Evolutionary conservation across 2,329 filamentous ascomycete species (phyloP), one percentile per base, ranked within the genome.

Genomic region (Aspergillus amoenus): DNA sequence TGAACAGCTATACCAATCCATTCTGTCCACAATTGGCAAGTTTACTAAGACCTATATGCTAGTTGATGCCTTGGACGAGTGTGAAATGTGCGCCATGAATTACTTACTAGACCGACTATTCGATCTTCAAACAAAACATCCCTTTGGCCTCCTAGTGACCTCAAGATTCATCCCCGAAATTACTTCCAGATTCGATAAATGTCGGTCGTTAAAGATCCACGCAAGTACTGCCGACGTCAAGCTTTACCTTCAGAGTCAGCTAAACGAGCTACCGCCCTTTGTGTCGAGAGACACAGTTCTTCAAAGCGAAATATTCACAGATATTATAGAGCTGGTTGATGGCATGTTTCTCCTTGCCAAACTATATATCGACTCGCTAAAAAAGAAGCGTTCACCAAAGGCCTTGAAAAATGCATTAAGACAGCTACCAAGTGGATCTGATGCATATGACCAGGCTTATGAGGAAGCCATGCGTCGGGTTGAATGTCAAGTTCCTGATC

Each of bases 371-470:
- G 54, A 64, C n/a, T 64, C 59, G n/a, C 34, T 67, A 15, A 24
- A 42, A 15, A 39, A 40, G 6, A 62, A 53, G 47, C 55, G 21
- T 9, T 52, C 56, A 12, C 43, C 40, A 2, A 76, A 74, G 46
- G 65, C 63, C 1, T 56, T 49, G 9, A 44, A 21, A 15, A 32
- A 24, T 13, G 66, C 70, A 2, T 58, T 81, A 2, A 8, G 48
- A 27, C 66, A 58, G 0, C 61, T 80, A 0, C 57, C 67, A 0
- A 71, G 42, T n/a, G 72, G 72, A 15, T 63, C 64, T 4, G 9
- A 42, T 18, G 52, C 44, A 7, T 34, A 41, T 21, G 18, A 55
- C 18, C n/a, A 15, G 5, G 45, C 53, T 15, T 53, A 59, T n/a
- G 37, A 43, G 18, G 37, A 48, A 27, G 50, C 51, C 12, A 55